These are phyloP conservation scores for Miamiensis avidus DNA, from an alignment of 169 alveolate species.

Conservation along the genomic window DNA sequence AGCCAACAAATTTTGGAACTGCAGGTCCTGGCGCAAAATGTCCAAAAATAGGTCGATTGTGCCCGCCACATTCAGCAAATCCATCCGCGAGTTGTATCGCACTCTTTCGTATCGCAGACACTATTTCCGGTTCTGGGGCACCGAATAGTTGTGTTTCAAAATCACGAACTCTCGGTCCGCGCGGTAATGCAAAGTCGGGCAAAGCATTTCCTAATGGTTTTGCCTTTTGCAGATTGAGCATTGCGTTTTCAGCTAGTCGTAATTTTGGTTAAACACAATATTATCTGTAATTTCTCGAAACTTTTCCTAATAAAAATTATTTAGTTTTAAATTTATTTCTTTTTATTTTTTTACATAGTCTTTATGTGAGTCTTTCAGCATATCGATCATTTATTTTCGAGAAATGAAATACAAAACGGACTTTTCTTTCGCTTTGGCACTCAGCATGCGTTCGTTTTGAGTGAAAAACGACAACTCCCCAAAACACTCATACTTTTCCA, in stretches of 20 bases:
- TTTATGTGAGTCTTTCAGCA: neutral
- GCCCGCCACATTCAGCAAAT: no score
- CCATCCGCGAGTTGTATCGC: neutral
- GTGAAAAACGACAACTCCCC: neutral
- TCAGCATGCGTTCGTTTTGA: no score
- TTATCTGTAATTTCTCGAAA: neutral
- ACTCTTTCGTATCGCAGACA: neutral
- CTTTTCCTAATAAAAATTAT: neutral
- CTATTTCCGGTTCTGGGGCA: neutral
- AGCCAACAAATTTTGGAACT: no score
- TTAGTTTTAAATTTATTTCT: no score
- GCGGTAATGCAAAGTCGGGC: neutral
- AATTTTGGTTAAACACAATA: neutral
- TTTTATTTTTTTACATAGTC: neutral
- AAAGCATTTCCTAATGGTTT: neutral
- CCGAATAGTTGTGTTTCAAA: neutral
- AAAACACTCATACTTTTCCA: neutral
- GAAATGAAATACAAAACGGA: neutral
- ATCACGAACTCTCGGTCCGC: neutral
- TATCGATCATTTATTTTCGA: neutral
- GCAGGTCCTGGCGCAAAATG: no score
- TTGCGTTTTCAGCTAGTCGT: neutral
- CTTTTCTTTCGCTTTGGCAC: neutral
- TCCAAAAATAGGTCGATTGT: neutral
- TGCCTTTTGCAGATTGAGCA: neutral